phyloP scores from a whole-genome alignment of 345 rosid genomes.

The Dovyalis caffra region DNA sequence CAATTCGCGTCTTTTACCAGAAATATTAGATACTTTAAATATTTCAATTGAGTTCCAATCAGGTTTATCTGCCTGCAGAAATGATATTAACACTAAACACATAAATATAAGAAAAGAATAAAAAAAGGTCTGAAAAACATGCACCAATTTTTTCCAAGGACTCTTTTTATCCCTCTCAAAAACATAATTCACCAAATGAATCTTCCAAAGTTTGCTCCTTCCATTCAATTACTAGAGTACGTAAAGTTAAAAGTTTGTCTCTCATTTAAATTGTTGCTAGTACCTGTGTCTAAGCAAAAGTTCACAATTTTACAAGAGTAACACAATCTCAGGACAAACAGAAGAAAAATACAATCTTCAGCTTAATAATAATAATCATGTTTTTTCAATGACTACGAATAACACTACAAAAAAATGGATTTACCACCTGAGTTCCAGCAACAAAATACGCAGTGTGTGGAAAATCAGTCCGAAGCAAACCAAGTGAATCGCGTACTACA shows the following conservation, averaged over 20 bases:
- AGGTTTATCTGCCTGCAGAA: slow-evolving; percentile 77
- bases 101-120: background rate
- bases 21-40: slow-evolving; percentile 67
- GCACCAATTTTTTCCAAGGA: background rate
- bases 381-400: background rate
- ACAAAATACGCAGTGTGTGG: slow-evolving; percentile 82
- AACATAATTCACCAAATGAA: background rate
- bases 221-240: background rate
- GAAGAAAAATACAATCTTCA: background rate
- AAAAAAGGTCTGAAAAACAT: background rate
- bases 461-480: slow-evolving; percentile 80
- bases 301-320: background rate
- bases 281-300: background rate
- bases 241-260: background rate
- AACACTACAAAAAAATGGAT: background rate
- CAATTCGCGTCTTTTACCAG: slow-evolving; percentile 79
- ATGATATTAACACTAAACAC: background rate
- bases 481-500: slow-evolving; percentile 70
- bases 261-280: background rate
- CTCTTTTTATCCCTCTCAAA: background rate
- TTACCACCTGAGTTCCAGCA: slow-evolving; percentile 83
- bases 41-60: slow-evolving; percentile 74
- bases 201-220: background rate
- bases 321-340: background rate
- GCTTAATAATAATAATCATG: background rate